Evolutionary conservation across 2,329 filamentous ascomycete species (phyloP), one percentile per base, ranked within the genome.

Genomic region (Penicillium sp.): DNA sequence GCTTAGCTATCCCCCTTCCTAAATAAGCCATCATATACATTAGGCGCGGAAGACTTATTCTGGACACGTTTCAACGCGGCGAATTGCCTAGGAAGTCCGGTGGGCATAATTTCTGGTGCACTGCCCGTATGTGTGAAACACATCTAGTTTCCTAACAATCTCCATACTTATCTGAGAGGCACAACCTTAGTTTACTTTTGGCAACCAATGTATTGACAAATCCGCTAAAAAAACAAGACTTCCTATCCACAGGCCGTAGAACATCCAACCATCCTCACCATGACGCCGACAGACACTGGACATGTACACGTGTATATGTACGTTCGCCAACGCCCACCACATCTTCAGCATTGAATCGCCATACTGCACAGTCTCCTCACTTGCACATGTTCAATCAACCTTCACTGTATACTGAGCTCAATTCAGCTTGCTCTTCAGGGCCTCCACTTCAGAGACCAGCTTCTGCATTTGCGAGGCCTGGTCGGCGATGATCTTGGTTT

Each of bases 401-500:
- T n/a, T 40, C 22, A 27, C 22, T 24, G 50, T 55, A 37, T 13
- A 49, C 4, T 37, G 41, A 9, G 37, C 53, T 71, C 22, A 77
- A 58, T 84, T 85, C 59, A 93, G 82, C 75, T 87, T 89, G 76
- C 86, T 86, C 84, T 96, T 96, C 67, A 97, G 82, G 16, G 85
- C 83, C 71, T 95, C 91, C 14, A 96, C 88, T 75, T 96, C 91
- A 33, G 80, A 77, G 2, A 89, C 85, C 50, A 96, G 78, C 31
- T 82, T 81, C 51, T 82, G 82, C 67, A 96, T 92, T 74, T 92
- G 88, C 70, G 90, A 84, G 51, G 85, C 89, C 77, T 96, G 90
- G n/a, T 85, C 82, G 61, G 82, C 86, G 71, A 96, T 90, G 64
- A 92, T 86, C 79, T 85, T 86, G 56, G 85, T 91, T 78, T 96